Base-by-base conservation (phyloP, 495 filamentous ascomycete genomes). In the Xylaria telfairii region DNA sequence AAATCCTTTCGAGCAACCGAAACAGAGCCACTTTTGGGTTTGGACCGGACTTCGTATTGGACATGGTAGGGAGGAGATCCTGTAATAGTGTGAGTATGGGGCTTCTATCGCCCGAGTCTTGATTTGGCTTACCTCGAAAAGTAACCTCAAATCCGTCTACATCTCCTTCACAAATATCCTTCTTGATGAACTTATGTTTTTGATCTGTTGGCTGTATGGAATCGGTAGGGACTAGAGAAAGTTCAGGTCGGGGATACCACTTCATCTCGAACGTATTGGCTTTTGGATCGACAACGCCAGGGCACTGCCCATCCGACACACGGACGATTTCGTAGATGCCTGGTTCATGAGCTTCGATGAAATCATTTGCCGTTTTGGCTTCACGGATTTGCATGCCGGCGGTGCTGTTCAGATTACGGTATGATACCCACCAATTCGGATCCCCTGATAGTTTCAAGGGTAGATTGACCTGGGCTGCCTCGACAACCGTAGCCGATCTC, bases 161-260 rank as follows among this genome's bases (percentile, higher is more conserved):
- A 61, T 98, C 95, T 21, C 96, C 95, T 81, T 99, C 93, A 74
- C 96, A 99, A 63, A 99, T 89, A 71, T 92, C 90, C n/a, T 88
- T 85, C 78, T 95, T 92, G 69, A 89, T 76, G 75, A 84, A 93
- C 67, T 81, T 85, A 46, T 81, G 81, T 64, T 78, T 85, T 61
- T 73, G 72, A 65, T 79, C 76, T 32, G 72, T 80, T 74, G 77
- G 56, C 24, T 75, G 81, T 15, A 94, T 81, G 34, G 87, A 81
- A 7, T 89, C 83, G 44, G 88, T 89, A 67, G 91, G 88, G 0
- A 90, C 77, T 21, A 96, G 78, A 30, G 84, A 86, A 42, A 98
- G 85, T 62, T 90, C 84, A 8, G 96, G 96, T 42, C 94, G 87
- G 32, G 92, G 85, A 67, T 94, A 91, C 94, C 94, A 98, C 21